These are phyloP conservation scores for Rubroshorea leprosula DNA, from an alignment of 345 rosid species.

Conservation along the genomic window DNA sequence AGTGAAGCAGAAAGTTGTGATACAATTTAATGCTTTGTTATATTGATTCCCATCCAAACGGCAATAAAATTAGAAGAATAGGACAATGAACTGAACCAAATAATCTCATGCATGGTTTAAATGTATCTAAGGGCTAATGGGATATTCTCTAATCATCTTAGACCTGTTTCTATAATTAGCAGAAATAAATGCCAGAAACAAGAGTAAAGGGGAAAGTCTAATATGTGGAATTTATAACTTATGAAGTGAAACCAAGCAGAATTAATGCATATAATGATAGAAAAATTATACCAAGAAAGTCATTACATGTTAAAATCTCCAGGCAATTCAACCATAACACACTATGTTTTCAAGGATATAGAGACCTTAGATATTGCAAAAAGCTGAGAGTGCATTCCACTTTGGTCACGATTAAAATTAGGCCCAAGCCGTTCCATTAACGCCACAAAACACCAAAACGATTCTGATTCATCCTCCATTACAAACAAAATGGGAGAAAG, in stretches of 20 bases:
- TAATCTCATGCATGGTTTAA: background rate
- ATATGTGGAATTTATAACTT: too few relatives aligned
- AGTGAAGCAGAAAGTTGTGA: background rate
- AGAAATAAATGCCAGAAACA: too few relatives aligned
- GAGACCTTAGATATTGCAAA: conserved; percentile 89
- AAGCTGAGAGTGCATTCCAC: conserved; percentile 97
- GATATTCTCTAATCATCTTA: too few relatives aligned
- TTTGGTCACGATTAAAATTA: conserved; percentile 95
- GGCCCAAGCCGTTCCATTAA: conserved; percentile 98
- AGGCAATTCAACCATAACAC: too few relatives aligned
- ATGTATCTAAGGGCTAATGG: too few relatives aligned
- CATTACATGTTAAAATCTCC: background rate
- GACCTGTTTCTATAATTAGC: too few relatives aligned
- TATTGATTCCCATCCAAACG: background rate
- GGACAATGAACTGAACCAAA: background rate
- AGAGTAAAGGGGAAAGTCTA: too few relatives aligned
- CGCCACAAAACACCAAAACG: conserved; percentile 97
- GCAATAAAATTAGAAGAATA: background rate
- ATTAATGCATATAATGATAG: too few relatives aligned
- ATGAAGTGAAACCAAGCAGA: too few relatives aligned
- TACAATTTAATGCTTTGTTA: too few relatives aligned
- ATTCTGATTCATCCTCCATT: conserved; percentile 78
- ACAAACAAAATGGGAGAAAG: conserved; percentile 88
- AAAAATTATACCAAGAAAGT: too few relatives aligned
- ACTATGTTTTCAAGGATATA: background rate